Evolutionary conservation across 2,329 filamentous ascomycete species (phyloP).

Genomic region (Chrysoporthe austroafricana): DNA sequence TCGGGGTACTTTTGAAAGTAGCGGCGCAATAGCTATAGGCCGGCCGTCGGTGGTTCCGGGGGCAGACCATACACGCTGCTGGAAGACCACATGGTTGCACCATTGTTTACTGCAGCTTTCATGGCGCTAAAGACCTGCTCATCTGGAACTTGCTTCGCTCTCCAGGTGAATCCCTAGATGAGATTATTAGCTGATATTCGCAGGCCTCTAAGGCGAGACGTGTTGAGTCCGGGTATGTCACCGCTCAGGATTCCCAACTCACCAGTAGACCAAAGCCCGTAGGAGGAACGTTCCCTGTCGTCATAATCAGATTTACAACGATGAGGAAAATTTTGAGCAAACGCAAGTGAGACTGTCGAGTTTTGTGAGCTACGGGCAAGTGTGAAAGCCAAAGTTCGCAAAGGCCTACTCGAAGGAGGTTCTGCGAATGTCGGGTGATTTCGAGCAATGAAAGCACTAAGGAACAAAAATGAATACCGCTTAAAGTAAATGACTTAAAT

Average conservation of each 20-base stretch:
- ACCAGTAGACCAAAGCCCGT: background rate
- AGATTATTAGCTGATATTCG: background rate
- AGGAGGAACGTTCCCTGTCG: background rate
- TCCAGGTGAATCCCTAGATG: conserved; percentile 34
- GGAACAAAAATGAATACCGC: too few relatives aligned
- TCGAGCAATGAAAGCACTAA: too few relatives aligned
- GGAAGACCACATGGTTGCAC: conserved; percentile 53
- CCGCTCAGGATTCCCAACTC: background rate
- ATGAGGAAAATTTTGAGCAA: background rate
- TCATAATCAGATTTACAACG: background rate
- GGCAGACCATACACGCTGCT: conserved; percentile 50
- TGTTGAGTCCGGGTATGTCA: background rate
- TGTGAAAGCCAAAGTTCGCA: background rate
- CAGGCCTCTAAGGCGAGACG: background rate
- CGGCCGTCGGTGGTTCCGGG: conserved; percentile 45
- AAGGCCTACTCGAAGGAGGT: background rate
- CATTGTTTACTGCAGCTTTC: conserved; percentile 42
- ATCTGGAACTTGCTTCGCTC: conserved; percentile 32
- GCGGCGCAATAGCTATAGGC: conserved; percentile 49
- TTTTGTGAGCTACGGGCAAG: background rate
- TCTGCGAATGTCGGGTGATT: too few relatives aligned
- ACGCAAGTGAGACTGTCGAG: background rate
- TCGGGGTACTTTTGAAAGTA: conserved; percentile 56
- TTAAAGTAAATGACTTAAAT: background rate
- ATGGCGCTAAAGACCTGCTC: conserved; percentile 43